Base-by-base conservation (phyloP, 139 green algal genomes). In the Zygnema cylindricum region DNA sequence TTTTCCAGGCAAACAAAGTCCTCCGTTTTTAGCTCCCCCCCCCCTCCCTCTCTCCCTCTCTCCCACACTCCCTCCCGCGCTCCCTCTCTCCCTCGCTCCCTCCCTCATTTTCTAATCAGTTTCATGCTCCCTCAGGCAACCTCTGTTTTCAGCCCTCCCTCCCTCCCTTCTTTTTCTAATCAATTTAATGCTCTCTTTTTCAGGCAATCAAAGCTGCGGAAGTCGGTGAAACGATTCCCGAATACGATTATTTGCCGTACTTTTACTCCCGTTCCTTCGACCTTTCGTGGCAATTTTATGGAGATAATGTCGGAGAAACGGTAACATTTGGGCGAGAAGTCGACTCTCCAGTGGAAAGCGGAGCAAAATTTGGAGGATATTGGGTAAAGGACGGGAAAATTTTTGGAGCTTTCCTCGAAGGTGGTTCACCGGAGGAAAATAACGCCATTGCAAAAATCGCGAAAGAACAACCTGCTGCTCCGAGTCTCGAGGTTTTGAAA, bases 201-300 rank as follows among this genome's bases (percentile, higher is more conserved):
- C 82, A 87, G 82, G 25, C 82, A 82, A 87, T 87, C 82, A 84
- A 90, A 57, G 38, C 93, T 25, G 23, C 86, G 69, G 76, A 79
- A 25, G 86, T 49, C 21, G 86, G 81, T n/a, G 82, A 92, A 42
- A 76, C 84, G 0, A 43, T 85, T 0, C 82, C 81, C 0, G 88
- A 93, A 30, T 98, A 98, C 78, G 93, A 98, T 73, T 98, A 98
- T 92, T 92, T 98, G 43, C 96, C 96, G 11, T 98, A 93, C 93
- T 98, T 98, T 91, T 98, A 98, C 93, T 94, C 84, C 33, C 93
- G 96, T 25, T 88, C 96, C 7, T 98, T 98, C 73, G 75, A 93
- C 76, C 93, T 98, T 7, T 93, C 90, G 23, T 98, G 96, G 96
- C 92, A 94, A 88, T 93, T 93, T 77, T 93, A 91, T 69, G 89